Evolutionary conservation across 2,329 filamentous ascomycete species (phyloP), one percentile per base, ranked within the genome.

Genomic region (Aureobasidium pullulans): DNA sequence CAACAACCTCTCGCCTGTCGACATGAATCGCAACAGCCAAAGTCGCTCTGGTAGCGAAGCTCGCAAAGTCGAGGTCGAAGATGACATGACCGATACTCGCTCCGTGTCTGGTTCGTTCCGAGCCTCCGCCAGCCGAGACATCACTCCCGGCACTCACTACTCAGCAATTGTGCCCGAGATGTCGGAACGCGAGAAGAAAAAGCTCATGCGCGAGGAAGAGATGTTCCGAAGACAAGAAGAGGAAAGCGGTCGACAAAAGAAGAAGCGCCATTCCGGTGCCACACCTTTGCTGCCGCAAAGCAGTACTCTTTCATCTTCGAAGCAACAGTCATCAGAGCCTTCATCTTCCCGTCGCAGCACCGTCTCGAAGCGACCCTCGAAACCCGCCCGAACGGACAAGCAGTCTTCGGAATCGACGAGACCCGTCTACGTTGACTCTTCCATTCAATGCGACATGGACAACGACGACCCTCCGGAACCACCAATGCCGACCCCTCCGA

Each of bases 41-140:
- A 85, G 82, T 66, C 80, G 83, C 57, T 82, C 82, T 31, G 80
- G 80, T 39, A 86, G 83, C 67, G 84, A 86, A 69, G 75, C 73
- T 8, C 73, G 77, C 37, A 77, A 80, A 23, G 10, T 57, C 15
- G 54, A 57, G 15, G 40, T 34, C 23, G 83, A 85, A 15, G 82
- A 85, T 40, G 81, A 83, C 58, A 75, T 75, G 34, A 76, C 75
- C 15, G 83, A 85, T 60, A 79, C 75, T 59, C 77, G 80, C 52
- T 86, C 84, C 15, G 78, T 77, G 0, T 82, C 81, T 23, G 81
- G 79, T 13, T 85, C 83, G 23, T 77, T 76, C 23, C 81, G 78
- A 46, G 39, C 23, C 6, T 79, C 79, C 2, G 78, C 73, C 52
- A 86, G 84, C 69, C 81, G 83, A 42, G 84, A 86, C 66, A 78